Percentiles rank a stretch among this genome's conserved stretches.
Conservation (phyloP, 2,329 filamentous ascomycete species). For the Colletotrichum incanum region DNA sequence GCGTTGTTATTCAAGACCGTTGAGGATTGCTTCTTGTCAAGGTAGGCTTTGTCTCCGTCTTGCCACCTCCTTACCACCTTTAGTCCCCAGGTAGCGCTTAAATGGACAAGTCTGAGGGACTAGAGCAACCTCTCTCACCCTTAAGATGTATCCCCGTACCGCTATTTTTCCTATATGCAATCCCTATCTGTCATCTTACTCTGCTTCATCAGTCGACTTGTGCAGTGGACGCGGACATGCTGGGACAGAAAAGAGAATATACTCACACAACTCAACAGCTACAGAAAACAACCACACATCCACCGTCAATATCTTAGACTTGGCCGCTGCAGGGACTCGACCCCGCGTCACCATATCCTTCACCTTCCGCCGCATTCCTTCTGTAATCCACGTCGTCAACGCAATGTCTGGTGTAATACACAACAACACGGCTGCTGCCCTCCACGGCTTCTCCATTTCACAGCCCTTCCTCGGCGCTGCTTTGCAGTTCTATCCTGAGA, state of each 20-base stretch:
- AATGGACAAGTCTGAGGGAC: neutral
- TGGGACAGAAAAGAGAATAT: neutral
- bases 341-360: neutral
- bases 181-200: neutral
- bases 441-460: slow-evolving; percentile 72
- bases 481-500: slow-evolving; percentile 77
- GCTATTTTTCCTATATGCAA: neutral
- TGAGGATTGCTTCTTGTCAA: slow-evolving; percentile 1
- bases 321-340: slow-evolving; percentile 1
- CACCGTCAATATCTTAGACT: neutral
- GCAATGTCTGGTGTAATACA: slow-evolving; percentile 55
- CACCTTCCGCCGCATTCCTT: slow-evolving; percentile 11
- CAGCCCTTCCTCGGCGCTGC: slow-evolving; percentile 71
- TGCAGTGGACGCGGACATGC: neutral
- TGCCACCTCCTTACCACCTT: neutral
- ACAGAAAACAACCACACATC: neutral
- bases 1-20: neutral
- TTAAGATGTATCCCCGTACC: neutral
- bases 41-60: slow-evolving; percentile 11
- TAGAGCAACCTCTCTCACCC: too few relatives aligned
- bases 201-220: neutral
- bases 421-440: slow-evolving; percentile 53
- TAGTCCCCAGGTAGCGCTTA: neutral
- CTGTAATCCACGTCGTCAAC: slow-evolving; percentile 12
- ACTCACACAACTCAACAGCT: neutral